Evolutionary conservation across 1,139 yeast genomes (phyloP), one percentile per base, ranked within the genome.

Genomic region (Sugiyamaella castrensis): DNA sequence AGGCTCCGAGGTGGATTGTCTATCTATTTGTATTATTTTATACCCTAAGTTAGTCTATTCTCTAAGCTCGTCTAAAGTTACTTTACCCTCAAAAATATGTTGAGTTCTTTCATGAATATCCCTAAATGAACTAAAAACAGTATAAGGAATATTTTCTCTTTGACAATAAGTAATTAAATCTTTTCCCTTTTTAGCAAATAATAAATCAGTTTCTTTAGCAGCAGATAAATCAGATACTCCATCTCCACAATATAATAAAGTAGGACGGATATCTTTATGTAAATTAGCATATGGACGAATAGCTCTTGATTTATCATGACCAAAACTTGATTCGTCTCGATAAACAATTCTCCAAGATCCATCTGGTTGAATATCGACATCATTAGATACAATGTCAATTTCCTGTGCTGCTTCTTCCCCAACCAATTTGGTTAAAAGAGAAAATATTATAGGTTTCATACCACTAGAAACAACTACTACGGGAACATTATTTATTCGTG

Each of bases 181-280:
- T 61, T 85, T 82, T 42, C 97, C 98, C 57, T 81, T 81, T 71
- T 89, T 92, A 48, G 98, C 98, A 69, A 92, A 92, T 59, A 92
- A 73, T 60, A 91, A 74, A 67, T 94, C 91, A 44, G 98, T 89
- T 67, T 92, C 97, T 64, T 85, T 83, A 30, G 98, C 98, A 26
- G 98, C 98, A 53, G 89, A 81, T 58, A 92, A 74, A 67, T 92
- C 99, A 48, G 95, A 84, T 28, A 92, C 97, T 53, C 99, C 99
- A 66, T 92, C 98, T 50, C 98, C 98, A 64, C 95, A 87, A 73
- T 92, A 92, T 66, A 91, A 87, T 60, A 89, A 74, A 40, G 74
- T 72, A 9, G 92, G 89, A 52, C 78, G 71, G 27, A 66, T 61
- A 13, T 65, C 67, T 2, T 56, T 62, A 34, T 63, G 59, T 50